Evolutionary conservation across 345 rosid species (phyloP), one percentile per base, ranked within the genome.

Genomic region (Draba incana): DNA sequence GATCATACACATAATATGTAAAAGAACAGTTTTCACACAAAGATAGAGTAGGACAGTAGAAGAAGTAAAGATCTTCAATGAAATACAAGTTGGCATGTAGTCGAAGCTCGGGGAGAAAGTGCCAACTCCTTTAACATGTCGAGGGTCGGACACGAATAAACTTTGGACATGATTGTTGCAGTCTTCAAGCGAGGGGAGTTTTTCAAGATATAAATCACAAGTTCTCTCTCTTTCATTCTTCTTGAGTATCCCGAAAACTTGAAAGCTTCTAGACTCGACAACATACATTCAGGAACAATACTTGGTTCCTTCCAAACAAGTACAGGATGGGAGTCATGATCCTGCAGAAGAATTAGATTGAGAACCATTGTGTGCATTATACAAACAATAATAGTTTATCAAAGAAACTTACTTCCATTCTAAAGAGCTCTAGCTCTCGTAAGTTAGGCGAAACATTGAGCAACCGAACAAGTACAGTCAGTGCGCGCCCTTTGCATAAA

Each of bases 181-280:
- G 20, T 20, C 20, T 20, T 20, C 20, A 20, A 20, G 20, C 20
- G 20, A 20, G 20, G 20, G 20, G 20, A 20, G 20, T 20, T 20
- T 20, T 20, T 20, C 0, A 0, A 20, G 33, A 60, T 59, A 8
- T 43, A 43, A 59, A 9, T 2, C 9, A 5, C 65, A 5, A 28
- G 2, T 43, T 44, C 51, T 27, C 51, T 60, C 2, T 35, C 57
- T 8, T n/a, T 3, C 3, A n/a, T 57, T 20, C 3, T 48, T 20
- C 57, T 46, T 20, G 12, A 48, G 57, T 48, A 48, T 37, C 3
- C 0, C 13, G 23, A 12, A 55, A 20, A 63, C 0, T 8, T 48
- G 24, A 63, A 23, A 12, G 27, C 10, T 6, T 64, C 27, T 38
- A 64, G 48, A 50, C 58, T 64, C 58, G 69, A 64, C 58, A 64